phyloP scores from a whole-genome alignment of 2,329 filamentous ascomycete species.

The Emergomyces pasteurianus region DNA sequence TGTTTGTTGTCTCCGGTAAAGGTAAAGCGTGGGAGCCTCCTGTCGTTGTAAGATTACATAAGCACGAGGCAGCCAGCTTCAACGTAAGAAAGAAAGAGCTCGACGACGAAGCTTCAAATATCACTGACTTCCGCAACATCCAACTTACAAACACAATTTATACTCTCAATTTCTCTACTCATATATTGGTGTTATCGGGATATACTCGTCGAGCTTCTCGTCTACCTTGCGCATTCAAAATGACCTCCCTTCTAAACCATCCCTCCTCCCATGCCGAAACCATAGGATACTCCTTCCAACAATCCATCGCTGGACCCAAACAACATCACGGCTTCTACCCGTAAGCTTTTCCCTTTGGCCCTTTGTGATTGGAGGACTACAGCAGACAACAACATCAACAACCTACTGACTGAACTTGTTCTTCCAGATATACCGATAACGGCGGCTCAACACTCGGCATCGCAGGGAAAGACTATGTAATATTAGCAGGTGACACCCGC shows the following conservation, averaged over 20 bases:
- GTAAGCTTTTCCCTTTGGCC: conserved; percentile 41
- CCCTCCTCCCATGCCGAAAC: conserved; percentile 39
- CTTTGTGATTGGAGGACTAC: background rate
- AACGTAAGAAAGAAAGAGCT: background rate
- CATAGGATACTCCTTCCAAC: conserved; percentile 48
- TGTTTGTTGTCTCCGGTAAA: no score
- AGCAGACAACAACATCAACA: background rate
- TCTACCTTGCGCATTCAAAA: conserved; percentile 18
- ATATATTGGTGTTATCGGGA: background rate
- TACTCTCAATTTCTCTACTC: background rate
- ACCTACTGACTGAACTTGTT: background rate
- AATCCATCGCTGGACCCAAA: conserved; percentile 37
- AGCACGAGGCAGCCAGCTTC: background rate
- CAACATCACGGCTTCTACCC: conserved; percentile 82
- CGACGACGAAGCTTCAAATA: background rate
- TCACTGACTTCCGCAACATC: no score
- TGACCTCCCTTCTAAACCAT: conserved; percentile 43
- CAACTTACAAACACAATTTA: background rate
- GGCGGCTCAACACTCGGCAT: conserved; percentile 94
- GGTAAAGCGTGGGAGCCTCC: no score
- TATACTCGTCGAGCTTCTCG: background rate
- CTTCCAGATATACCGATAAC: conserved; percentile 73
- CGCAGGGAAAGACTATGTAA: conserved; percentile 83
- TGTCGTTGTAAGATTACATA: background rate
- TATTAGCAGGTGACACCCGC: conserved; percentile 94